A percentile compares a stretch with the other conserved stretches of the same genome.
phyloP scores from a whole-genome alignment of 768 basidiomycete species.

The Termitomyces sp. region DNA sequence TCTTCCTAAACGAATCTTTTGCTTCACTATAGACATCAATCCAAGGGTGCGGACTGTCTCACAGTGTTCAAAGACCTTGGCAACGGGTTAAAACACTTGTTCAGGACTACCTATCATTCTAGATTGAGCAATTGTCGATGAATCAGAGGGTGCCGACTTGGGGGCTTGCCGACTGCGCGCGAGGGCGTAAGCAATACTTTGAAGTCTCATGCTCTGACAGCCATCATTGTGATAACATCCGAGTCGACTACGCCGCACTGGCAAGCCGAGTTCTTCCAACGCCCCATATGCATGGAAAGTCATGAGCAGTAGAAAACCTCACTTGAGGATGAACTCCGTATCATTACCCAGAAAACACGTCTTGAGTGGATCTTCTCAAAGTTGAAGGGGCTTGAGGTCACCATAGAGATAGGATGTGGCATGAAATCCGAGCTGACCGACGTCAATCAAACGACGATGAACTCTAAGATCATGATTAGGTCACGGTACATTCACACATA shows the following conservation, averaged over 20 bases:
- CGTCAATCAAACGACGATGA: conserved; percentile 27
- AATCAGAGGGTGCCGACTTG: too few species aligned
- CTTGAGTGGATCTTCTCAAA: neutral
- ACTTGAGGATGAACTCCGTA: conserved; percentile 5
- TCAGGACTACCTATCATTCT: neutral
- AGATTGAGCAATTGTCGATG: neutral
- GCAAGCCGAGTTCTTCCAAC: neutral
- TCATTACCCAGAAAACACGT: neutral
- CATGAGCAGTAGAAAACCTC: conserved; percentile 5
- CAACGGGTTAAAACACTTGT: neutral
- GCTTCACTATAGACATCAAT: too few species aligned
- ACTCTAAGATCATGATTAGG: conserved; percentile 15
- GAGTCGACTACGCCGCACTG: neutral
- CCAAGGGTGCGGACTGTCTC: neutral
- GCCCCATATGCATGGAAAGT: neutral
- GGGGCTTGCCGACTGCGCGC: neutral
- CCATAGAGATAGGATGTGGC: conserved; percentile 29
- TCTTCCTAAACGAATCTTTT: too few species aligned
- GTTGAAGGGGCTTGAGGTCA: conserved; percentile 10
- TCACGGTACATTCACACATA: conserved; percentile 29
- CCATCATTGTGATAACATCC: neutral
- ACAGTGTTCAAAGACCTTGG: neutral
- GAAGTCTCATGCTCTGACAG: neutral
- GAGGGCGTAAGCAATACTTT: too few species aligned
- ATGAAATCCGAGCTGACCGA: conserved; percentile 27